phyloP scores from a whole-genome alignment of 2,329 filamentous ascomycete genomes.

The Paramyrothecium sp. region DNA sequence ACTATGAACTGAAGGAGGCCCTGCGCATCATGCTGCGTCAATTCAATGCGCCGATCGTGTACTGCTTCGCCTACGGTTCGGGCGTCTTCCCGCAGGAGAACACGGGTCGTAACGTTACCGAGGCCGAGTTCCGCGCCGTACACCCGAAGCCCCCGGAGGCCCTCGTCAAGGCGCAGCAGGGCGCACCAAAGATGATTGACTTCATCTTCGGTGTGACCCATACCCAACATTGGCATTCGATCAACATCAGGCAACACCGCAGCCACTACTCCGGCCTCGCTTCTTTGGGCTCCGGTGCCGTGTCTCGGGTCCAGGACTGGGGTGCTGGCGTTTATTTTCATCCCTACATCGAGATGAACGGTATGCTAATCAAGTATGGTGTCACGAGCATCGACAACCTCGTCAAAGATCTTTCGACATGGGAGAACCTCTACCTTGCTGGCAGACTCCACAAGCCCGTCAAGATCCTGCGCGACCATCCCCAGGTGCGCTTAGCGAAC shows the following conservation, averaged over 20 bases:
- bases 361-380: conserved; percentile 95
- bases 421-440: conserved; percentile 95
- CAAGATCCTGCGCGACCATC: conserved; percentile 94
- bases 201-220: conserved; percentile 96
- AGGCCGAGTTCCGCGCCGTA: conserved; percentile 59
- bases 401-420: conserved; percentile 80
- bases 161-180: conserved; percentile 81
- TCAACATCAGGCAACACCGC: conserved; percentile 85
- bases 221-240: conserved; percentile 93
- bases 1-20: conserved; percentile 91
- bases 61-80: conserved; percentile 96
- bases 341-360: conserved; percentile 90
- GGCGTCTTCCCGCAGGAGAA: conserved; percentile 86
- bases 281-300: conserved; percentile 77
- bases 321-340: conserved; percentile 98
- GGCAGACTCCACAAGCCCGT: conserved; percentile 95
- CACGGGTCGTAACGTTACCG: conserved; percentile 51
- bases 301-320: conserved; percentile 85
- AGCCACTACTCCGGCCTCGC: conserved; percentile 90
- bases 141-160: conserved; percentile 82
- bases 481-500: conserved; percentile 87
- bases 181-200: conserved; percentile 94
- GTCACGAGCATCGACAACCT: conserved; percentile 93
- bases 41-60: conserved; percentile 89
- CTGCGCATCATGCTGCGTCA: conserved; percentile 85